phyloP scores from a whole-genome alignment of 139 green algal genomes.

The Chlamydomonas sphaeroides region DNA sequence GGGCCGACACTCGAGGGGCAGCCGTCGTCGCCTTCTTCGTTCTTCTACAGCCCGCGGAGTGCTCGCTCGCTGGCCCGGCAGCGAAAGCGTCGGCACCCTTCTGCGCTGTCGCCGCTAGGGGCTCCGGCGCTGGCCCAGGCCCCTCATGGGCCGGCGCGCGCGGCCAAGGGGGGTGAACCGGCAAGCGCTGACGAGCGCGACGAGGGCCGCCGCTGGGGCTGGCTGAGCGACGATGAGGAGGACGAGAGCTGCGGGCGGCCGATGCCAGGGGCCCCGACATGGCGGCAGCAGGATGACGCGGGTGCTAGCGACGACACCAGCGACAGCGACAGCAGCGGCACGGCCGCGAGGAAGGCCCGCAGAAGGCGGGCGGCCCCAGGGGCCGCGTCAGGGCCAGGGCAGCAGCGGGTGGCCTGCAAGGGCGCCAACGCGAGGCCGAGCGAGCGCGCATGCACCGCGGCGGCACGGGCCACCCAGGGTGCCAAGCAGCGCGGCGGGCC shows the following conservation, averaged over 20 bases:
- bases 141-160: background rate
- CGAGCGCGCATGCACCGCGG: no score
- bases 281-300: background rate
- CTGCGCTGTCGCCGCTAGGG: background rate
- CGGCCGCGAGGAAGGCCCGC: no score
- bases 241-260: background rate
- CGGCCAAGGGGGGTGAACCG: background rate
- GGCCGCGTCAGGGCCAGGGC: no score
- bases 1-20: background rate
- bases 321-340: no score
- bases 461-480: no score
- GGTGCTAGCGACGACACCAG: no score
- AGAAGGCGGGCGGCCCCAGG: no score
- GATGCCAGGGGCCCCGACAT: background rate
- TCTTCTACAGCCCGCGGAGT: conserved; percentile 2
- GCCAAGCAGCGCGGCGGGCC: no score
- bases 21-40: background rate
- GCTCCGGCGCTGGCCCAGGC: background rate
- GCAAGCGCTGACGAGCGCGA: background rate
- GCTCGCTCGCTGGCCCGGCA: background rate
- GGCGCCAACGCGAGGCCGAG: no score
- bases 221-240: conserved; percentile 17
- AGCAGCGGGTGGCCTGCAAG: no score
- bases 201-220: background rate
- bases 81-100: background rate